A percentile compares a stretch with the other conserved stretches of the same genome.
These are phyloP conservation scores for Amaranthus cruentus DNA, from an alignment of 148 eudicot genomes.

Conservation along the genomic window DNA sequence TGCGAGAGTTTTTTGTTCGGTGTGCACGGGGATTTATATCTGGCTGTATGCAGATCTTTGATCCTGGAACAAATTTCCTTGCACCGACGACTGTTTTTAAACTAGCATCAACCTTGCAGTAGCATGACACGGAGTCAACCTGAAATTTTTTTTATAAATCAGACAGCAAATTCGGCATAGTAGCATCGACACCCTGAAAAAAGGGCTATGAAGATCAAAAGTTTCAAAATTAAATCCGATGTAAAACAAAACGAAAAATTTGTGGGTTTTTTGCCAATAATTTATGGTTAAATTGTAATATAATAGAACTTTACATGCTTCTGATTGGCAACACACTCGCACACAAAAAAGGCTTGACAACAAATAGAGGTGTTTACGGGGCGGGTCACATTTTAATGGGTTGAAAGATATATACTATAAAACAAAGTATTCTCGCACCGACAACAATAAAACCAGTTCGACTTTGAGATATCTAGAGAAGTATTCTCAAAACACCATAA, in stretches of 20 bases:
- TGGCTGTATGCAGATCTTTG: conserved; percentile 84
- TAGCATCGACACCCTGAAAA: not conserved
- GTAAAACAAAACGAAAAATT: not conserved
- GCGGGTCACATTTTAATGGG: no score
- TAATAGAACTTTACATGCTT: not conserved
- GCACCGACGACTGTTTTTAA: conserved; percentile 89
- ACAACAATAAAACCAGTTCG: not conserved
- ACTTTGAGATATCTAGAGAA: not conserved
- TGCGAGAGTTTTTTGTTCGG: conserved; percentile 54
- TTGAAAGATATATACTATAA: no score
- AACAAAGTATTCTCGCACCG: no score
- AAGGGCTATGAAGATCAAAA: not conserved
- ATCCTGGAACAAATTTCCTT: conserved; percentile 80
- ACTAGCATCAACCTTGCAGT: conserved; percentile 82
- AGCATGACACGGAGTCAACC: conserved; percentile 96
- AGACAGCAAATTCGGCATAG: not conserved
- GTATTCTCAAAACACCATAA: not conserved
- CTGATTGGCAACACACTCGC: not conserved
- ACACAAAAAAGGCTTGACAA: no score
- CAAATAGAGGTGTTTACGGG: no score
- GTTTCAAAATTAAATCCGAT: not conserved
- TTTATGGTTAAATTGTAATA: not conserved
- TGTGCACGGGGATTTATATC: conserved; percentile 82
- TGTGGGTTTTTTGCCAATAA: no score
- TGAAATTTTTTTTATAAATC: conserved; percentile 24